Percentiles rank a stretch among this genome's conserved stretches.
phyloP scores from a whole-genome alignment of 2,329 filamentous ascomycete species.

The Dactylellina haptotyla region DNA sequence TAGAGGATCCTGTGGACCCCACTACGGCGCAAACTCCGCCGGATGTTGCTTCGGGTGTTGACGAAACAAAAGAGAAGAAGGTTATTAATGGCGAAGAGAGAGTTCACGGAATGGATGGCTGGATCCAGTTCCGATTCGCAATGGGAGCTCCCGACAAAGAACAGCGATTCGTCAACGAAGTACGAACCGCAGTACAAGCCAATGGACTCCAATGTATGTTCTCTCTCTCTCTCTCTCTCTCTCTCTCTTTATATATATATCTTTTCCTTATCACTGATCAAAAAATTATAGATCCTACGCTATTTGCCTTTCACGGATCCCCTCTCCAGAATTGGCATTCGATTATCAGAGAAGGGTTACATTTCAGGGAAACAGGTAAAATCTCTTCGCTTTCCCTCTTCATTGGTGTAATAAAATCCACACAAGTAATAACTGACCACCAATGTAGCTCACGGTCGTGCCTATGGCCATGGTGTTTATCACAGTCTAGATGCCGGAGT shows the following conservation, averaged over 20 bases:
- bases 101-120: slow-evolving; percentile 72
- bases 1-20: slow-evolving; percentile 56
- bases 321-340: slow-evolving; percentile 83
- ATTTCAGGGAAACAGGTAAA: slow-evolving; percentile 69
- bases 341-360: slow-evolving; percentile 82
- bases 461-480: slow-evolving; percentile 83
- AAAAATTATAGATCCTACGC: slow-evolving; percentile 68
- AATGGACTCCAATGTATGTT: slow-evolving; percentile 35
- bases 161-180: slow-evolving; percentile 73
- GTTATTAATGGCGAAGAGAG: slow-evolving; percentile 62
- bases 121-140: slow-evolving; percentile 85
- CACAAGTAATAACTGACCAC: not conserved
- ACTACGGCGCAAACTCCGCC: slow-evolving; percentile 6
- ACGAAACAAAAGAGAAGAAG: slow-evolving; percentile 45
- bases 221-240: not conserved
- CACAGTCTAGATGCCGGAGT: slow-evolving; percentile 71
- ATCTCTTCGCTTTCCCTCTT: not conserved
- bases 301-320: slow-evolving; percentile 91
- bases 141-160: slow-evolving; percentile 92
- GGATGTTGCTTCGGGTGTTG: slow-evolving; percentile 27
- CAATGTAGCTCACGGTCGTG: slow-evolving; percentile 69
- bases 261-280: slow-evolving; percentile 59
- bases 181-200: slow-evolving; percentile 61
- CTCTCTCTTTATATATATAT: slow-evolving; percentile 2
- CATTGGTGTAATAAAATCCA: not conserved